A percentile compares a stretch with the other conserved stretches of the same genome.
These are phyloP conservation scores for Didymella keratinophila DNA, from an alignment of 2,329 filamentous ascomycete genomes.

Conservation along the genomic window DNA sequence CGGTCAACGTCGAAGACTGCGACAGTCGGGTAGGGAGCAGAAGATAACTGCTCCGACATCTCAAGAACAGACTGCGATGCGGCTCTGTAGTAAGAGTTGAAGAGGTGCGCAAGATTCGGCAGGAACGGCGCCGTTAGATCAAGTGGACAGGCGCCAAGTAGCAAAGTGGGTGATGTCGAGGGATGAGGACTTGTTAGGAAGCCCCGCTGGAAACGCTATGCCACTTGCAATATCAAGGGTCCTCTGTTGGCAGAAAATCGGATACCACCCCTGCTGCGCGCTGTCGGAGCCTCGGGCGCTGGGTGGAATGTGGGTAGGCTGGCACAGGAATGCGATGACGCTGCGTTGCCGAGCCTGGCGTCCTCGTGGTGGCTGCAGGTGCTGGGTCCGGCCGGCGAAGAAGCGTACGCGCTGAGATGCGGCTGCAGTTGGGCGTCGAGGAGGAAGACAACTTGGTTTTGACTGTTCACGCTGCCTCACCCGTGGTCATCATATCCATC, in stretches of 20 bases:
- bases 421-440: slow-evolving; percentile 9
- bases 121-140: slow-evolving; percentile 33
- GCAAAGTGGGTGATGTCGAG: slow-evolving; percentile 33
- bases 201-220: slow-evolving; percentile 26
- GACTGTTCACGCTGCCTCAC: slow-evolving; percentile 1
- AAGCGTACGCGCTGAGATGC: not conserved
- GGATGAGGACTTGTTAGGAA: slow-evolving; percentile 29
- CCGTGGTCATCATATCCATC: slow-evolving; percentile 6
- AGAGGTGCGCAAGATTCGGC: slow-evolving; percentile 26
- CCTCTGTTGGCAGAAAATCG: slow-evolving; percentile 27
- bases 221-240: slow-evolving; percentile 30
- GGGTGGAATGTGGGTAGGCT: slow-evolving; percentile 21
- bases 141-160: slow-evolving; percentile 37
- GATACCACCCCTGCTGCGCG: slow-evolving; percentile 28
- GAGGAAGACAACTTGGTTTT: not conserved
- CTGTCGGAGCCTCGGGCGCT: slow-evolving; percentile 23
- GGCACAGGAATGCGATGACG: slow-evolving; percentile 22
- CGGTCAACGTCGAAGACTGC: slow-evolving; percentile 28
- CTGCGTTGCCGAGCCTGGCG: slow-evolving; percentile 13
- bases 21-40: slow-evolving; percentile 40
- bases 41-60: slow-evolving; percentile 33
- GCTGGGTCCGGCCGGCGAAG: not conserved
- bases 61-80: slow-evolving; percentile 21
- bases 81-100: slow-evolving; percentile 29
- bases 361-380: slow-evolving; percentile 26